Conservation (phyloP, 768 basidiomycete species). For the Boletus pseudopeckii region DNA sequence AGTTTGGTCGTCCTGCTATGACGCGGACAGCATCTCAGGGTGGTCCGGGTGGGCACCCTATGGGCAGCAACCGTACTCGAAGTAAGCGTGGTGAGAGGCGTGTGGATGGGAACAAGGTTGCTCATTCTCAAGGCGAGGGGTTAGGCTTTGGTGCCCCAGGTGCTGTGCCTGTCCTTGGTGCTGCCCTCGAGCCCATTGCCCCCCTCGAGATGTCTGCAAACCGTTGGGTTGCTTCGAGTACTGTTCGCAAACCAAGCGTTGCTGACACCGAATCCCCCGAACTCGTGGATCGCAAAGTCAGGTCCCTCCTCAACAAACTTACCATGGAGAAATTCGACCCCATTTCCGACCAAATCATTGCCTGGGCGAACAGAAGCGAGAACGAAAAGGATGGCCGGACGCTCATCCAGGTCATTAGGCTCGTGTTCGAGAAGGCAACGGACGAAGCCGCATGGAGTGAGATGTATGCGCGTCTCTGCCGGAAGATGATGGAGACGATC, state of each 20-base stretch:
- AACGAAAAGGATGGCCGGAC: constrained; percentile 92
- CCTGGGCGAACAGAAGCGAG: constrained; percentile 92
- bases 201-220: constrained; percentile 80
- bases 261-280: constrained; percentile 70
- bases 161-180: constrained; percentile 27
- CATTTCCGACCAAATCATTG: constrained; percentile 92
- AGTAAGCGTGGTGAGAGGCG: constrained; percentile 85
- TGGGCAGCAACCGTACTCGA: constrained; percentile 59
- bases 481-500: constrained; percentile 95
- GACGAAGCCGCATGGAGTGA: constrained; percentile 95
- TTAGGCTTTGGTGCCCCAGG: constrained; percentile 31
- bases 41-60: constrained; percentile 48
- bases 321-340: constrained; percentile 96
- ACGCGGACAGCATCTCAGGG: constrained; percentile 66
- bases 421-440: constrained; percentile 96
- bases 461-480: constrained; percentile 95
- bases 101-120: constrained; percentile 48
- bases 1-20: constrained; percentile 62
- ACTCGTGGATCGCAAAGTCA: constrained; percentile 91
- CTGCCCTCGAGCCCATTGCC: constrained; percentile 59
- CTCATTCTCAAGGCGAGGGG: constrained; percentile 36
- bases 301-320: constrained; percentile 87
- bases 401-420: constrained; percentile 91
- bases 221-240: constrained; percentile 64
- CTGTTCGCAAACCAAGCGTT: constrained; percentile 39